A percentile compares a stretch with the other conserved stretches of the same genome.
Evolutionary conservation across 1,284 basidiomycete genomes (phyloP).

Genomic region (Sphagnurus paluster): DNA sequence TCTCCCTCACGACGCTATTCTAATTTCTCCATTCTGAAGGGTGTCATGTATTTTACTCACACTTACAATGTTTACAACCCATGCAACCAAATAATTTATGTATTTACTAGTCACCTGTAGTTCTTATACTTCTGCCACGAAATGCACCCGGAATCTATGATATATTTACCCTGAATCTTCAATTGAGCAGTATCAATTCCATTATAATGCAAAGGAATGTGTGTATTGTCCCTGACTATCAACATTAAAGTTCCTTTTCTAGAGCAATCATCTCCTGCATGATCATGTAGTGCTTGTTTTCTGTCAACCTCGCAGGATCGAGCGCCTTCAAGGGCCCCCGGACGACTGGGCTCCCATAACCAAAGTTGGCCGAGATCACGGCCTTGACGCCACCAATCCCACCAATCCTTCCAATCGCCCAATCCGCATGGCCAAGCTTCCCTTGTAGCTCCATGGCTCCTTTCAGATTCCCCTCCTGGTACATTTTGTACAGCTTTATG

Average conservation of each 20-base stretch:
- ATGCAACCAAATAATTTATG: not conserved
- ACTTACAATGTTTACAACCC: not conserved
- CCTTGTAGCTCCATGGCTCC: constrained; percentile 75
- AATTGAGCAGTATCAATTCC: too few relatives aligned
- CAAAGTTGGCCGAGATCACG: constrained; percentile 67
- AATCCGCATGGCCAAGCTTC: constrained; percentile 72
- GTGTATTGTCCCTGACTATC: not conserved
- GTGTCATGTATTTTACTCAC: constrained; percentile 4
- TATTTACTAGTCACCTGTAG: constrained; percentile 2
- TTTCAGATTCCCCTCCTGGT: constrained; percentile 55
- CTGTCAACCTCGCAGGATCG: constrained; percentile 27
- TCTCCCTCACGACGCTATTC: too few relatives aligned
- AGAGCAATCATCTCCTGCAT: constrained; percentile 59
- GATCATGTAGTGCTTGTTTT: constrained; percentile 35
- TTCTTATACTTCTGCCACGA: not conserved
- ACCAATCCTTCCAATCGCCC: constrained; percentile 69
- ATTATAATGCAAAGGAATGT: too few relatives aligned
- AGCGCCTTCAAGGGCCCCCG: constrained; percentile 57
- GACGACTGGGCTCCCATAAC: constrained; percentile 60
- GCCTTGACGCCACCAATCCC: constrained; percentile 74
- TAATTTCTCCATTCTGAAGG: too few relatives aligned
- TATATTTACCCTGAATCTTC: too few relatives aligned
- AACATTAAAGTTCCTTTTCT: constrained; percentile 53
- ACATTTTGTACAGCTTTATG: constrained; percentile 56
- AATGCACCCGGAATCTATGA: too few relatives aligned